Base-by-base conservation (phyloP, 768 basidiomycete species). In the Asterophora lycoperdoides region DNA sequence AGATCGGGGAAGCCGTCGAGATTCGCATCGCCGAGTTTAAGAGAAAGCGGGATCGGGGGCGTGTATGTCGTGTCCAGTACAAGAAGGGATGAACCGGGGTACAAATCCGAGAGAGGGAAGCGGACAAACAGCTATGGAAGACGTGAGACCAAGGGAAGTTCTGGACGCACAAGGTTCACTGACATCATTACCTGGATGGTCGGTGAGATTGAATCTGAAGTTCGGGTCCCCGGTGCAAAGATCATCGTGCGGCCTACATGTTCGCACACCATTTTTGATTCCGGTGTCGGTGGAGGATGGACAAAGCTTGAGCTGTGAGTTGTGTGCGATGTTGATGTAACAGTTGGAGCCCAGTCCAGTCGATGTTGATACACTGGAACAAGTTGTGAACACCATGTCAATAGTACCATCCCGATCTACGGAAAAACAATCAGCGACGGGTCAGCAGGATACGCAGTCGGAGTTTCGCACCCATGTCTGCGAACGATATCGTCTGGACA, bases 1-100 rank as follows among this genome's bases (percentile, higher is more conserved):
- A 97, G 59, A 58, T 98, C 96, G 0, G 95, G 93, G 67, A 88
- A 98, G 2, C 96, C 96, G 61, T 98, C 94, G 15, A 95, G 74
- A 64, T 97, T 88, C 43, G 79, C 85, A 67, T 99, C 96, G 28
- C 93, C 96, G 0, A 93, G 68, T 52, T 84, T 84, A 41, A 97
- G 65, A 0, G 91, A 76, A 13, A 94, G 66, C 0, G 94, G 92
- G 5, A 94, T 62, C 0, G 82, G 57, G 0, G 90, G 87, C 1
- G 64, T 72, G 57, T 77, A 78, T 0, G 85, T 78, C 3, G 74
- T 79, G 58, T 93, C 89, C 6, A 78, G 65, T 2, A 89, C 81
- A 9, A 92, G 78, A 8, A 96, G 78, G 3, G 80, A 79, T 17
- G 77, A 53, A 14, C 64, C 59, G 2, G 79, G 73, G 50, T 89